Conservation (phyloP, 495 filamentous ascomycete species). For the Beverwykella pulmonaria region DNA sequence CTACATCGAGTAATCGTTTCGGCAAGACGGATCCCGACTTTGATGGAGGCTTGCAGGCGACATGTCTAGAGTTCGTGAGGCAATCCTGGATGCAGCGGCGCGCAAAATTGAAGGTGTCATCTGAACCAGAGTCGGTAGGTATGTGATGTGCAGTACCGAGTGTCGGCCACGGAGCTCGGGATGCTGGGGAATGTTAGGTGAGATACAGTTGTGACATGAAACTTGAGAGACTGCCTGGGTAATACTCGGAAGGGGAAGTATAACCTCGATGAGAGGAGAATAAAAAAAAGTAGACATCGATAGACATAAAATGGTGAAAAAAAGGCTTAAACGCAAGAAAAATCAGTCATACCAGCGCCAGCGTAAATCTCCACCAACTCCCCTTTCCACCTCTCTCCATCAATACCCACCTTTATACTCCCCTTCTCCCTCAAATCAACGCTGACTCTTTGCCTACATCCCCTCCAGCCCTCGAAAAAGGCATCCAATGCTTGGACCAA, state of each 20-base stretch:
- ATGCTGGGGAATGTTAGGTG: conserved; percentile 11
- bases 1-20: conserved; percentile 33
- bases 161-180: conserved; percentile 29
- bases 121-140: conserved; percentile 27
- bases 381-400: conserved; percentile 18
- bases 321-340: background rate
- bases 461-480: conserved; percentile 31
- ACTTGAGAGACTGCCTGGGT: background rate
- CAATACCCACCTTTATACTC: conserved; percentile 21
- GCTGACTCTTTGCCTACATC: conserved; percentile 5
- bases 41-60: conserved; percentile 17
- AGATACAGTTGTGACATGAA: background rate
- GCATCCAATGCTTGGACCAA: conserved; percentile 28
- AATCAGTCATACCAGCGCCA: conserved; percentile 13
- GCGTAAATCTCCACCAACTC: conserved; percentile 27
- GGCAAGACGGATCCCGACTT: background rate
- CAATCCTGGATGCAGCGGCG: conserved; percentile 34
- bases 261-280: no score
- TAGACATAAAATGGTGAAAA: background rate
- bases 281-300: background rate
- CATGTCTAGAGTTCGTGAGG: conserved; percentile 27
- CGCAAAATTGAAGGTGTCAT: conserved; percentile 31
- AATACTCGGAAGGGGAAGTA: no score
- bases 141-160: conserved; percentile 34
- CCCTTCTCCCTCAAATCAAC: conserved; percentile 28